Evolutionary conservation across 805 yeast genomes (phyloP), one percentile per base, ranked within the genome.

Genomic region (Saturnispora hagleri): DNA sequence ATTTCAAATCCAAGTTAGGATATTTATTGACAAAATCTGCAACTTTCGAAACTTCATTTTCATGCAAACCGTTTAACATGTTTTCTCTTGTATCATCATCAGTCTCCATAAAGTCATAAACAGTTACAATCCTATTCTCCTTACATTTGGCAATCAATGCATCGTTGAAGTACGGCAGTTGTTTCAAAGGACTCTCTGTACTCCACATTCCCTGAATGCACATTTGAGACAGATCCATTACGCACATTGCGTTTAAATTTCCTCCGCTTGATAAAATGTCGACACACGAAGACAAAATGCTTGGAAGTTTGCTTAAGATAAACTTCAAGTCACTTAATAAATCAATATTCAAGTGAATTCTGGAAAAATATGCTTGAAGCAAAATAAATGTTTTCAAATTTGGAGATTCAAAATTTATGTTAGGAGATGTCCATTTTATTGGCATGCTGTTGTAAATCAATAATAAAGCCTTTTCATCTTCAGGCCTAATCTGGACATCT

Each of bases 161-260:
- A 1, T 66, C 74, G 5, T 60, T 60, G 50, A 89, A 79, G 58
- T 71, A 76, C 2, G 99, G 99, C 35, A 91, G 72, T 66, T 91
- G 99, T 59, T 77, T 79, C 60, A 91, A 73, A 2, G 93, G 84
- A 47, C 79, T 78, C 51, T 86, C 96, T 7, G 80, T 73, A 57
- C 81, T 86, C 95, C 96, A 89, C 26, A 86, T 71, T 0, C 86
- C 95, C 64, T 91, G 98, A 1, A 84, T 79, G 6, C 88, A 68
- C 95, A 89, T 86, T 63, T 93, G 99, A 1, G 86, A 76, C 48
- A 89, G 63, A 62, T 93, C 97, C 86, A 93, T 86, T 0, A 88
- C 91, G 44, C 77, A 74, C 57, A 88, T 73, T 0, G 95, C 89
- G 63, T 81, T 85, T 60, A 90, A 68, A 57, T 76, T 72, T 0